These are phyloP conservation scores for Malassezia nana DNA, from an alignment of 1,284 basidiomycete species.

Conservation along the genomic window DNA sequence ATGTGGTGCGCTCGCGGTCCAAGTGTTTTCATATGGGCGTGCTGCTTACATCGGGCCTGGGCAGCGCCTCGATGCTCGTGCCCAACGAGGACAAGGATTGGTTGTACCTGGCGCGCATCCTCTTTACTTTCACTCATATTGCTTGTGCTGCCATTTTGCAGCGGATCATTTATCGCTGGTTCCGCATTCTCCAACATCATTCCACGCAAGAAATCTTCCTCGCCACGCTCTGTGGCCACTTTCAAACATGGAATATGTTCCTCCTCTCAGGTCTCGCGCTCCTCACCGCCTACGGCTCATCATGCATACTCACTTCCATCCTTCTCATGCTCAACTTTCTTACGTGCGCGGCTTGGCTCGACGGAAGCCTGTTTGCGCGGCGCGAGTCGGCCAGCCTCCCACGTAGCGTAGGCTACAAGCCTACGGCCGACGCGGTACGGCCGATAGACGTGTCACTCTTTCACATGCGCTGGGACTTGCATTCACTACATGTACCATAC, in stretches of 20 bases:
- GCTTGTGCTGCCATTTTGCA: not conserved
- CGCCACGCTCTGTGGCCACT: not conserved
- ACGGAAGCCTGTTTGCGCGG: not conserved
- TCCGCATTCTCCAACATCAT: not conserved
- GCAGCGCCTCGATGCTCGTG: not conserved
- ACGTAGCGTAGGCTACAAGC: too few species aligned
- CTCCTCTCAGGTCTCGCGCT: not conserved
- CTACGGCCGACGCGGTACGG: not conserved
- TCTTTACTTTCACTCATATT: not conserved
- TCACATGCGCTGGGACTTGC: not conserved
- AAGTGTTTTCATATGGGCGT: not conserved
- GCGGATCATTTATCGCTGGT: not conserved
- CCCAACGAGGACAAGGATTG: not conserved
- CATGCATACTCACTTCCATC: not conserved
- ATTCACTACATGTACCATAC: not conserved
- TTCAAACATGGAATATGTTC: not conserved
- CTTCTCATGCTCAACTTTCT: not conserved
- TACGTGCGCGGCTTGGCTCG: not conserved
- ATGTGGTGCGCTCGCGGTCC: not conserved
- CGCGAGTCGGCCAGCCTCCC: not conserved
- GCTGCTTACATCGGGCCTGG: not conserved
- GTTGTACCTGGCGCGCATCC: not conserved
- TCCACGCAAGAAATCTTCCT: not conserved
- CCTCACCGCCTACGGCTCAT: not conserved
- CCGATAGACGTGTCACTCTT: not conserved